Evolutionary conservation across 768 basidiomycete genomes (phyloP).

Genomic region (Psilocybe tampanensis): DNA sequence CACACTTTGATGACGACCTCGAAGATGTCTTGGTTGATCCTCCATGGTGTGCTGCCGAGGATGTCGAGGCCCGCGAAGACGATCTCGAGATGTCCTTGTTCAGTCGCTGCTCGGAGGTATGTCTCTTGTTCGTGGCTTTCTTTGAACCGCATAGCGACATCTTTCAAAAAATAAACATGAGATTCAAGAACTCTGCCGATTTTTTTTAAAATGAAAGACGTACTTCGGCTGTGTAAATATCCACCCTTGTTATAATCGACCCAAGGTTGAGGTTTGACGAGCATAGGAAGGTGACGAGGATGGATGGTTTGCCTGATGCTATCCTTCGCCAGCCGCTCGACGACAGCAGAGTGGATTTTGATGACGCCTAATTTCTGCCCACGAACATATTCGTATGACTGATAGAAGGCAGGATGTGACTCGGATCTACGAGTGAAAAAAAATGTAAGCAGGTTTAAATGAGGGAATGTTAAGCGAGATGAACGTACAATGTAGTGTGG

Average conservation of each 20-base stretch:
- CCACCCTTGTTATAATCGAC: constrained; percentile 74
- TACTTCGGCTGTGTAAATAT: constrained; percentile 80
- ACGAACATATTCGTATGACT: constrained; percentile 91
- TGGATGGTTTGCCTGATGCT: constrained; percentile 71
- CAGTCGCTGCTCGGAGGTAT: constrained; percentile 77
- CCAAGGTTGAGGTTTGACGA: constrained; percentile 91
- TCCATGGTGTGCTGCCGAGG: constrained; percentile 88
- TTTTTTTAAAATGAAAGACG: constrained; percentile 32
- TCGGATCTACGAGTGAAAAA: constrained; percentile 52
- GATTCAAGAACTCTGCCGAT: no score
- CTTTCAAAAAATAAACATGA: constrained; percentile 27
- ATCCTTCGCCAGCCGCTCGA: constrained; percentile 78
- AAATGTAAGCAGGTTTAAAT: constrained; percentile 2
- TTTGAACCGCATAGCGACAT: constrained; percentile 86
- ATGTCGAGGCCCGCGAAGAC: constrained; percentile 91
- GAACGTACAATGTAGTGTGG: constrained; percentile 62
- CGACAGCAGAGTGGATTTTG: constrained; percentile 79
- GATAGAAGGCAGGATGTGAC: constrained; percentile 82
- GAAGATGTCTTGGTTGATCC: constrained; percentile 78
- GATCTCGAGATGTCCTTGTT: constrained; percentile 75
- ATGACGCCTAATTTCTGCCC: constrained; percentile 94
- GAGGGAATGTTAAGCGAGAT: constrained; percentile 1
- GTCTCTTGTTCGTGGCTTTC: constrained; percentile 82
- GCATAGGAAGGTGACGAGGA: constrained; percentile 95
- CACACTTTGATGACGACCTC: constrained; percentile 78